A percentile compares a stretch with the other conserved stretches of the same genome.
Conservation (phyloP, 805 yeast genomes). For the Candida ascalaphidarum region DNA sequence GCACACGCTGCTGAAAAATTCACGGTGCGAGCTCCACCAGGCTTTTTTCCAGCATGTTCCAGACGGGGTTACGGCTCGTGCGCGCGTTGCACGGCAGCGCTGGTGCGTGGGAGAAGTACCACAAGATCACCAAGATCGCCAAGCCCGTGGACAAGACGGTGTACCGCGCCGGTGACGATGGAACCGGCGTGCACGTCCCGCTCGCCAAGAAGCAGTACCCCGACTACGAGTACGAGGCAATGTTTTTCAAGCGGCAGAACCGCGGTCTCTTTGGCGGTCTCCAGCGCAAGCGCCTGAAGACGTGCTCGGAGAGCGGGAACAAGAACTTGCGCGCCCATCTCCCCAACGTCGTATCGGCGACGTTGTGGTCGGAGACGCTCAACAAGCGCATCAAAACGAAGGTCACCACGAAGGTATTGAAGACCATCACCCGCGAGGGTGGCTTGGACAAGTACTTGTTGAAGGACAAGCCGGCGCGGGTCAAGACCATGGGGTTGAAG, state of each 20-base stretch:
- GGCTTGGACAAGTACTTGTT: slow-evolving; percentile 85
- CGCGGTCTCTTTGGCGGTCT: slow-evolving; percentile 89
- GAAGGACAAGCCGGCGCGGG: slow-evolving; percentile 82
- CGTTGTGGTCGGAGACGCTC: slow-evolving; percentile 79
- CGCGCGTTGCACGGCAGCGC: slow-evolving; percentile 3
- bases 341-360: slow-evolving; percentile 73
- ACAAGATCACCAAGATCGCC: slow-evolving; percentile 30
- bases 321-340: slow-evolving; percentile 66
- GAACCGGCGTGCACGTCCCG: too few relatives aligned
- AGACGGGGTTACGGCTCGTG: slow-evolving; percentile 2
- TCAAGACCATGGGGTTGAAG: slow-evolving; percentile 83
- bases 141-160: slow-evolving; percentile 26
- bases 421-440: slow-evolving; percentile 87
- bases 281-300: slow-evolving; percentile 67
- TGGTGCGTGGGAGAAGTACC: slow-evolving; percentile 25
- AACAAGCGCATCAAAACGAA: slow-evolving; percentile 46
- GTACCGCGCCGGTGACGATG: slow-evolving; percentile 30
- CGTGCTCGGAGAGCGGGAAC: slow-evolving; percentile 69
- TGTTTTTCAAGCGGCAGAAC: slow-evolving; percentile 74
- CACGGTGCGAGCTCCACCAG: background rate
- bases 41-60: too few relatives aligned
- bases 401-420: slow-evolving; percentile 73
- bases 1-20: background rate
- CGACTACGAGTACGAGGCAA: slow-evolving; percentile 56
- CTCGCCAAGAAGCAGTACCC: slow-evolving; percentile 4